Evolutionary conservation across 805 yeast genomes (phyloP).

Genomic region (Wickerhamiella domercqiae): DNA sequence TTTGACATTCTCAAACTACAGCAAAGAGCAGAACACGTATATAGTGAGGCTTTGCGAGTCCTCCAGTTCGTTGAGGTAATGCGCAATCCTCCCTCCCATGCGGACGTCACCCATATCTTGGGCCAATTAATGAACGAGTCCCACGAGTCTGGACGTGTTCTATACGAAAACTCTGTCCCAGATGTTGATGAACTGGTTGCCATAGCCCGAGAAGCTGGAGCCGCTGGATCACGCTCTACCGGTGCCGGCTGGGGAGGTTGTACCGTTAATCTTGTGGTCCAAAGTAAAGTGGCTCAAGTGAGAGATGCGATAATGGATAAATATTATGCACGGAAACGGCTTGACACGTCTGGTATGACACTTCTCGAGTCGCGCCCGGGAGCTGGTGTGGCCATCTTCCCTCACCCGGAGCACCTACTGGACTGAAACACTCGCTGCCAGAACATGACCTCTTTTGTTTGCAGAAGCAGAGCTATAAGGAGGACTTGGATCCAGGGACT

Average conservation of each 20-base stretch:
- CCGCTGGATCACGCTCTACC: constrained; percentile 54
- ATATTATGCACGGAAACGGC: constrained; percentile 36
- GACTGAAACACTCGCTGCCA: too few relatives aligned
- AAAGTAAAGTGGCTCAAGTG: constrained; percentile 27
- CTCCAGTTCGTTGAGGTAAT: constrained; percentile 33
- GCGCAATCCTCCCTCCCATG: constrained; percentile 14
- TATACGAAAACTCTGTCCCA: constrained; percentile 40
- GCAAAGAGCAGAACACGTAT: constrained; percentile 48
- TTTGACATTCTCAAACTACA: constrained; percentile 41
- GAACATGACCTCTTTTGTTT: too few relatives aligned
- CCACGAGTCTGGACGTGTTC: constrained; percentile 35
- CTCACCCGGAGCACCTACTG: not conserved
- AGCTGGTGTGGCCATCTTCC: constrained; percentile 12
- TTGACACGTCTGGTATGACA: constrained; percentile 30
- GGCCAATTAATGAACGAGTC: constrained; percentile 47
- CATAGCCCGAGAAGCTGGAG: constrained; percentile 40
- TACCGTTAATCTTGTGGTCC: constrained; percentile 45
- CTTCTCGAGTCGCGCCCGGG: constrained; percentile 15
- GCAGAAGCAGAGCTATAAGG: too few relatives aligned
- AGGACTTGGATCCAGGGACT: too few relatives aligned
- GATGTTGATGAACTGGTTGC: constrained; percentile 38
- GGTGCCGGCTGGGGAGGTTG: constrained; percentile 76
- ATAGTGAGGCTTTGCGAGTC: constrained; percentile 45
- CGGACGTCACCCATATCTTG: constrained; percentile 28
- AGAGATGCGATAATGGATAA: constrained; percentile 32